Evolutionary conservation across 306 rosid species (phyloP).

Genomic region (Oxytropis ochrocephala): DNA sequence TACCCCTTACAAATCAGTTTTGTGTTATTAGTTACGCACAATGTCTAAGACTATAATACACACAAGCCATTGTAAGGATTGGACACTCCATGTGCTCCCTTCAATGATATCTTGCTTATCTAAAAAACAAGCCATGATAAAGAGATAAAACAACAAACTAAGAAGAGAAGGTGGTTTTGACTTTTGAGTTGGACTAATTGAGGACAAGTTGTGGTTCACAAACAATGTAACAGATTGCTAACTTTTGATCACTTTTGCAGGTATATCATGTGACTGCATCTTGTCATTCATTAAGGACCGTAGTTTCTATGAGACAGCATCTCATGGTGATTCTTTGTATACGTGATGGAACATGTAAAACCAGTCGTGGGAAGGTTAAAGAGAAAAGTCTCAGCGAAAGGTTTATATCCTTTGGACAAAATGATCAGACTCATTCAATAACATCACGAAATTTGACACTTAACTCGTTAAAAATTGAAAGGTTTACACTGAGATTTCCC

Average conservation of each 20-base stretch:
- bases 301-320: conserved; percentile 3
- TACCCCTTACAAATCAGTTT: too few relatives aligned
- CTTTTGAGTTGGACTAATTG: background rate
- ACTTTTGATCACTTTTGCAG: background rate
- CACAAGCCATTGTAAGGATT: too few relatives aligned
- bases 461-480: too few relatives aligned
- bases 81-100: too few relatives aligned
- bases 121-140: too few relatives aligned
- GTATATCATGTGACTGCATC: conserved; percentile 24
- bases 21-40: too few relatives aligned
- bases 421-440: background rate
- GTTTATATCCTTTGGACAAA: background rate
- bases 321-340: background rate
- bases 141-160: background rate
- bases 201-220: background rate
- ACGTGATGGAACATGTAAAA: background rate
- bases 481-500: too few relatives aligned
- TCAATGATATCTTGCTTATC: too few relatives aligned
- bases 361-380: background rate
- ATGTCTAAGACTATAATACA: too few relatives aligned
- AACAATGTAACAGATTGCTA: background rate
- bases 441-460: background rate
- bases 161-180: background rate
- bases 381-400: conserved; percentile 18
- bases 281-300: conserved; percentile 1